Base-by-base conservation (phyloP, 2,329 filamentous ascomycete species). In the Dactylellina parvicollis region DNA sequence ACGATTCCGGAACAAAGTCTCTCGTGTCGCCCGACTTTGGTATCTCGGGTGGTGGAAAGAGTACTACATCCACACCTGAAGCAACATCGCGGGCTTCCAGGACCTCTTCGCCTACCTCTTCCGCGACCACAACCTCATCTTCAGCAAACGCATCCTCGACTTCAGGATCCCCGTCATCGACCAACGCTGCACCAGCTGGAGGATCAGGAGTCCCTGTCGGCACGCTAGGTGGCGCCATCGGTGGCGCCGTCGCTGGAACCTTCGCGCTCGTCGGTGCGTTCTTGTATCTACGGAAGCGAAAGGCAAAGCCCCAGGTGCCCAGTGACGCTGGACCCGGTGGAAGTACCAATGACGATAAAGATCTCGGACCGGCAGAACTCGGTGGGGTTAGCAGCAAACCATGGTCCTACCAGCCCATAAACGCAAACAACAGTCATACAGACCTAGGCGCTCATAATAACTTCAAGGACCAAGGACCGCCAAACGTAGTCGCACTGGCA, bases 211-310 rank as follows among this genome's bases (percentile, higher is more conserved):
- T 52, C n/a, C 16, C 22, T 3, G 4, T 24, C 18, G 16, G 4
- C 8, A 32, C 32, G 32, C 26, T 52, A 16, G 47, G 47, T 30
- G 47, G 47, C 14, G 47, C 47, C 4, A 52, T 52, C 32, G 47
- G 47, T 12, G 47, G 47, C 10, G 22, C 47, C 47, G 28, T 52
- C 3, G 47, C 32, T n/a, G 22, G 22, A 32, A 52, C 47, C 3
- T 3, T 16, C 18, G 47, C 24, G 14, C 14, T 52, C 22, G 47
- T 16, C 24, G 47, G 47, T n/a, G 22, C 32, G 2, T n/a, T 52
- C 24, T n/a, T 30, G 26, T 32, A 30, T 3, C 4, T 52, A 24
- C 22, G 47, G 2, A 52, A 16, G 18, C 4, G 47, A 52, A 52
- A 30, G 47, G 4, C 47, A 8, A 34, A 52, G 10, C 14, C 47